These are phyloP conservation scores for Fusarium falciforme DNA, from an alignment of 2,329 filamentous ascomycete species.

Conservation along the genomic window DNA sequence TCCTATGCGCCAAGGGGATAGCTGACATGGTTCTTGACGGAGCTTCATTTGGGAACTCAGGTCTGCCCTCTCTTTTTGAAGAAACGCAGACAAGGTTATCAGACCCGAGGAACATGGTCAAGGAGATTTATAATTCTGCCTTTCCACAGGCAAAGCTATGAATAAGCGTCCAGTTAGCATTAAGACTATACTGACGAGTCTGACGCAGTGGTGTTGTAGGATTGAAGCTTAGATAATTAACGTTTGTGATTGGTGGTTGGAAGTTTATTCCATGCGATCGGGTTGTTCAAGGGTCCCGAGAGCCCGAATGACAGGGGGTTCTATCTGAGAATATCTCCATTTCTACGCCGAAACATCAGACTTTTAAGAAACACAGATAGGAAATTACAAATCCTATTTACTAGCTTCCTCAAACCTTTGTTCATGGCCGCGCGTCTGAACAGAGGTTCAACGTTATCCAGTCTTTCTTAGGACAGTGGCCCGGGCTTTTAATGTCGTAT, in stretches of 20 bases:
- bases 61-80: not conserved
- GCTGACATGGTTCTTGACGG: not conserved
- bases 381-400: not conserved
- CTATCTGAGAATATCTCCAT: not conserved
- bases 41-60: not conserved
- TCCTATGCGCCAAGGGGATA: constrained; percentile 4
- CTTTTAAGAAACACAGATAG: not conserved
- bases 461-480: not conserved
- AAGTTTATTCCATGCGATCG: not conserved
- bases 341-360: not conserved
- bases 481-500: not conserved
- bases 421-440: not conserved
- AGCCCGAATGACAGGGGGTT: not conserved
- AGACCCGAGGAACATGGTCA: not conserved
- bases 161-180: not conserved
- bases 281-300: not conserved
- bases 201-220: not conserved
- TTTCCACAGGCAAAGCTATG: not conserved
- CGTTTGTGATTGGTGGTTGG: not conserved
- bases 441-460: not conserved
- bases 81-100: not conserved
- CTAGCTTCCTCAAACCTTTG: too few relatives aligned
- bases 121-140: not conserved
- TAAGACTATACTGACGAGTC: not conserved
- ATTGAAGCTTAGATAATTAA: not conserved